Evolutionary conservation across 441 rosid genomes (phyloP).

Genomic region (Cnidoscolus chayamansa): DNA sequence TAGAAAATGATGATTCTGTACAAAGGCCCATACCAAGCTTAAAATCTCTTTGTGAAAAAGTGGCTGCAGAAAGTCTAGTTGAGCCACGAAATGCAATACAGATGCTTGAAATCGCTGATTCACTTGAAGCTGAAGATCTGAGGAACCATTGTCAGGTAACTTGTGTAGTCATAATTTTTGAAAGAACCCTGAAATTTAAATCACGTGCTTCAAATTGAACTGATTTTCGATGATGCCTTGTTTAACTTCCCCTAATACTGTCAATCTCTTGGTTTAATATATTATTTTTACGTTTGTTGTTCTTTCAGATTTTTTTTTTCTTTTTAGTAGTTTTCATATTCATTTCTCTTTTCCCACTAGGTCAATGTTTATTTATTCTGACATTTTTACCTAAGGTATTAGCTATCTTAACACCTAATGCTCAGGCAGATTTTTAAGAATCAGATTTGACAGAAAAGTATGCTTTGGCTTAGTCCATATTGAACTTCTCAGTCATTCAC

Average conservation of each 20-base stretch:
- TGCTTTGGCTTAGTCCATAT: background rate
- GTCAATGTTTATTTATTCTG: background rate
- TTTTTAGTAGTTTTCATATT: background rate
- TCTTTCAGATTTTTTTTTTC: background rate
- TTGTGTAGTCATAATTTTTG: slow-evolving; percentile 5
- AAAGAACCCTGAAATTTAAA: background rate
- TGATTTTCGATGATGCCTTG: background rate
- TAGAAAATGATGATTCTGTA: slow-evolving; percentile 36
- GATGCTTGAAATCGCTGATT: slow-evolving; percentile 92
- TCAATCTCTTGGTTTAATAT: background rate
- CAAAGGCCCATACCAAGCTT: slow-evolving; percentile 57
- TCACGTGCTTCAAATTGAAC: background rate
- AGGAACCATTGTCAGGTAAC: slow-evolving; percentile 91
- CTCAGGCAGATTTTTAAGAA: background rate
- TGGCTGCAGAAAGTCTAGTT: slow-evolving; percentile 80
- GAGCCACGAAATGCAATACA: slow-evolving; percentile 88
- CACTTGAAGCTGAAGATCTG: slow-evolving; percentile 83
- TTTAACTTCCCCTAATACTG: slow-evolving; percentile 3
- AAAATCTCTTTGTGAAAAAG: slow-evolving; percentile 80
- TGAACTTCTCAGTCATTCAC: background rate
- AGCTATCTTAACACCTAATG: background rate
- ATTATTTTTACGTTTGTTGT: background rate
- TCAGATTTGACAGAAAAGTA: background rate
- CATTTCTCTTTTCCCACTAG: background rate
- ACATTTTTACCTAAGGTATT: no score